Evolutionary conservation across 352 stramenopile species (phyloP).

Genomic region (Pythium coloratum): DNA sequence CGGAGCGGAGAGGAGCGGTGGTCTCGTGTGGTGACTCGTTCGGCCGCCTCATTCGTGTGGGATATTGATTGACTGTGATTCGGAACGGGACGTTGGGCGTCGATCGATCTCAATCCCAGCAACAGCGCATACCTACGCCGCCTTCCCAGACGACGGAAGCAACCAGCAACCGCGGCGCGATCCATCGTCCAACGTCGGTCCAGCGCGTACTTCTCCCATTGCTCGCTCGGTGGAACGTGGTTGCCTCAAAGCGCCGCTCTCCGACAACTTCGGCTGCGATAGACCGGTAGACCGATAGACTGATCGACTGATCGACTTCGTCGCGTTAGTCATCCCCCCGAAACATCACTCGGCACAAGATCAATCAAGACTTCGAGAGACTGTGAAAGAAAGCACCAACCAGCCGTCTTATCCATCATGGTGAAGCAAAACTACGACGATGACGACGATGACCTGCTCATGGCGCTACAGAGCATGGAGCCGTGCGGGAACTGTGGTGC

Average conservation of each 20-base stretch:
- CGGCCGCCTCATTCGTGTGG: neutral
- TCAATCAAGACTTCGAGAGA: neutral
- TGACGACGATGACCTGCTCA: conserved; percentile 83
- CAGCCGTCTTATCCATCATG: conserved; percentile 20
- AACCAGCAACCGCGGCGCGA: neutral
- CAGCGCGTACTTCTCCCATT: conserved; percentile 5
- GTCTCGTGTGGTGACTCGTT: neutral
- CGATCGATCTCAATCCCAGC: neutral
- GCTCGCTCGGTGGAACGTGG: neutral
- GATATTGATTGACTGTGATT: conserved; percentile 6
- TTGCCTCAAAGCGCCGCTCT: neutral
- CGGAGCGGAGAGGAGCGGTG: conserved; percentile 2
- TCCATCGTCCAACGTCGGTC: neutral
- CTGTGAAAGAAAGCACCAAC: too few relatives aligned
- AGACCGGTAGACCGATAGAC: neutral
- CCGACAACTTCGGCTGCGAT: neutral
- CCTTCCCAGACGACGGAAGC: neutral
- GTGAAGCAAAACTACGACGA: conserved; percentile 82
- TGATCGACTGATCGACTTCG: neutral
- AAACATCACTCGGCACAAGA: neutral
- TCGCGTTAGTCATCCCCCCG: neutral
- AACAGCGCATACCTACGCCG: neutral
- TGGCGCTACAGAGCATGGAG: conserved; percentile 86
- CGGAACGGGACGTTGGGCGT: conserved; percentile 1
- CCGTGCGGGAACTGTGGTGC: conserved; percentile 82